These are phyloP conservation scores for Voacanga thouarsii DNA, from an alignment of 257 asterid genomes.

Conservation along the genomic window DNA sequence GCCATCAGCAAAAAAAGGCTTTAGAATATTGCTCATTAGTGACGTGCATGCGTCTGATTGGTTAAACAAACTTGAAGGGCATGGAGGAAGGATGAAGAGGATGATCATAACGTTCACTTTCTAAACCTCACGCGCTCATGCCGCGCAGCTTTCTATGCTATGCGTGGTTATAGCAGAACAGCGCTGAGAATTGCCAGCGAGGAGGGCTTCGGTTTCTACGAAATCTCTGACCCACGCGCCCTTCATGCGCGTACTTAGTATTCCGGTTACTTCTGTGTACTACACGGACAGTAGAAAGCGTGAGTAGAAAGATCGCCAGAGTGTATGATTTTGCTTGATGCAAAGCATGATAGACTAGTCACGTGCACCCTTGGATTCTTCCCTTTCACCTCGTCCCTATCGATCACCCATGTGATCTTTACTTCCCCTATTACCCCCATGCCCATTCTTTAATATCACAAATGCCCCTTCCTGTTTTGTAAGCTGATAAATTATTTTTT, in stretches of 20 bases:
- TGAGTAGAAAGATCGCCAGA: neutral
- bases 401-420: constrained; percentile 34
- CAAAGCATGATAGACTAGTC: constrained; percentile 1
- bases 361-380: constrained; percentile 27
- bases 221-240: neutral
- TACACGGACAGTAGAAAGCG: constrained; percentile 5
- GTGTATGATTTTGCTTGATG: neutral
- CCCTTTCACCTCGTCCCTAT: constrained; percentile 27
- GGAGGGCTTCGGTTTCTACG: neutral
- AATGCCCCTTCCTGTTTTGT: constrained; percentile 7
- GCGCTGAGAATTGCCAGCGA: neutral
- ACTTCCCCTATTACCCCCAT: neutral
- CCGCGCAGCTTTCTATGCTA: constrained; percentile 23
- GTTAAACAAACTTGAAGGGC: neutral
- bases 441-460: neutral
- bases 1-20: neutral
- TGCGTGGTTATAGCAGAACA: neutral
- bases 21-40: neutral
- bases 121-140: constrained; percentile 19
- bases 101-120: constrained; percentile 4
- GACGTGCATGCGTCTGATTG: neutral
- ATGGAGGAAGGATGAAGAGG: neutral
- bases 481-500: neutral
- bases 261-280: too few species aligned
- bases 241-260: neutral